Evolutionary conservation across 768 basidiomycete species (phyloP).

Genomic region (Royoungia palumana): DNA sequence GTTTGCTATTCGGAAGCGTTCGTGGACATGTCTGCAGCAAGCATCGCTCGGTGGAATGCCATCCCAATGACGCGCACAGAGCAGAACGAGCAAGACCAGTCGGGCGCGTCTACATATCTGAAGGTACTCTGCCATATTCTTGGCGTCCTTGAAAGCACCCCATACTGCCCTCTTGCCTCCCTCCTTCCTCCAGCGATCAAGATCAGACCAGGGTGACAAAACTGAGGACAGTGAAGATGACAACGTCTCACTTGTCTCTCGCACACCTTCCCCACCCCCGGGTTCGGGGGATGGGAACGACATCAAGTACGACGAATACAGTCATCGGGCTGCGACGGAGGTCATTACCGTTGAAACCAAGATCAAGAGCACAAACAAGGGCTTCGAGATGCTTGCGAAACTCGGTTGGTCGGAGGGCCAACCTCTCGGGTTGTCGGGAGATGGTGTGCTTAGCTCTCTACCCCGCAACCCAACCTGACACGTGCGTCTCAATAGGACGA

Average conservation of each 20-base stretch:
- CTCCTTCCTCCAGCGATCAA: constrained; percentile 60
- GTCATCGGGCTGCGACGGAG: constrained; percentile 50
- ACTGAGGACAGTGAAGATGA: constrained; percentile 57
- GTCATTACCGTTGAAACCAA: constrained; percentile 79
- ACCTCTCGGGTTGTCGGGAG: constrained; percentile 69
- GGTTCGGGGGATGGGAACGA: constrained; percentile 44
- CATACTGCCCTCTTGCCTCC: constrained; percentile 55
- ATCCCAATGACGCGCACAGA: constrained; percentile 48
- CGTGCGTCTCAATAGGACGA: constrained; percentile 48
- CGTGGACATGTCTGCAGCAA: constrained; percentile 55
- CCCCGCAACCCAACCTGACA: not conserved
- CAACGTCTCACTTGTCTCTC: constrained; percentile 68
- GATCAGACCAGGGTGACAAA: constrained; percentile 34
- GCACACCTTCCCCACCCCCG: constrained; percentile 67
- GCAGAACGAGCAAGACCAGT: constrained; percentile 19
- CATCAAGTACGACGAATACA: constrained; percentile 65
- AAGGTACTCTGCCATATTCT: constrained; percentile 70
- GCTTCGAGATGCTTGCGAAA: constrained; percentile 75
- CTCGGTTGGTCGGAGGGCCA: constrained; percentile 83
- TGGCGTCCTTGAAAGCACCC: constrained; percentile 40
- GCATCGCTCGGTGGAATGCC: constrained; percentile 70
- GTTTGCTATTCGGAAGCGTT: too few species aligned
- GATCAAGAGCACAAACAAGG: constrained; percentile 75
- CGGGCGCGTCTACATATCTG: constrained; percentile 20
- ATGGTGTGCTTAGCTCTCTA: constrained; percentile 46